These are phyloP conservation scores for Colletotrichum camelliae DNA, from an alignment of 2,329 filamentous ascomycete species.

Conservation along the genomic window DNA sequence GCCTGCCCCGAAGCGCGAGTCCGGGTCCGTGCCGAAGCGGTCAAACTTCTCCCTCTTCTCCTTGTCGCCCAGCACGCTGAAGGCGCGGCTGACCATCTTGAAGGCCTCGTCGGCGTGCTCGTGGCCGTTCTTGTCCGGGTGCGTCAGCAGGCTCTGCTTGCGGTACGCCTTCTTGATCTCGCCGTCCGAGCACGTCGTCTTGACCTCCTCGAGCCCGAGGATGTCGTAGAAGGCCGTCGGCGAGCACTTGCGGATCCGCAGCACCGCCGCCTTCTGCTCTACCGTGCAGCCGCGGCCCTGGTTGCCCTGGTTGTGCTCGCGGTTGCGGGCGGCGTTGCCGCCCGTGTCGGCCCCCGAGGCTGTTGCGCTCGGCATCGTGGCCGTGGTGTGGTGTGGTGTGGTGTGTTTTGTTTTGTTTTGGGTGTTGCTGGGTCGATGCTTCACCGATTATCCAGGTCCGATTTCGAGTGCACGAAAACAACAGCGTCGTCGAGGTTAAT, in stretches of 20 bases:
- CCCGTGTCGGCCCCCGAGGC: conserved; percentile 60
- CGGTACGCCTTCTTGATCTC: conserved; percentile 99
- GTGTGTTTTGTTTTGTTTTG: not conserved
- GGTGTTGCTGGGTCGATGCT: not conserved
- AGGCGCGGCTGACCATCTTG: conserved; percentile 95
- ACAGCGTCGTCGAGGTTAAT: not conserved
- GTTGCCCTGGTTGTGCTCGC: conserved; percentile 78
- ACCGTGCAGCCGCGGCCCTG: conserved; percentile 80
- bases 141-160: conserved; percentile 90
- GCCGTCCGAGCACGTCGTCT: conserved; percentile 71
- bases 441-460: not conserved
- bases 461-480: not conserved
- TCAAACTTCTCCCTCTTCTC: conserved; percentile 93
- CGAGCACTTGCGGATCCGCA: conserved; percentile 84
- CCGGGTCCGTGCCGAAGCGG: conserved; percentile 88
- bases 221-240: conserved; percentile 97
- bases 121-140: conserved; percentile 99
- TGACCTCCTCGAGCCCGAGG: conserved; percentile 71
- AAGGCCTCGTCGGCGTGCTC: conserved; percentile 96
- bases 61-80: conserved; percentile 89
- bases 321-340: conserved; percentile 48
- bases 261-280: conserved; percentile 90
- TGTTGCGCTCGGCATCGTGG: conserved; percentile 53
- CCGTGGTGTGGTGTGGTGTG: not conserved
- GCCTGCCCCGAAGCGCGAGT: conserved; percentile 78